Base-by-base conservation (phyloP, 2,329 filamentous ascomycete species). In the Aspergillus hortae region DNA sequence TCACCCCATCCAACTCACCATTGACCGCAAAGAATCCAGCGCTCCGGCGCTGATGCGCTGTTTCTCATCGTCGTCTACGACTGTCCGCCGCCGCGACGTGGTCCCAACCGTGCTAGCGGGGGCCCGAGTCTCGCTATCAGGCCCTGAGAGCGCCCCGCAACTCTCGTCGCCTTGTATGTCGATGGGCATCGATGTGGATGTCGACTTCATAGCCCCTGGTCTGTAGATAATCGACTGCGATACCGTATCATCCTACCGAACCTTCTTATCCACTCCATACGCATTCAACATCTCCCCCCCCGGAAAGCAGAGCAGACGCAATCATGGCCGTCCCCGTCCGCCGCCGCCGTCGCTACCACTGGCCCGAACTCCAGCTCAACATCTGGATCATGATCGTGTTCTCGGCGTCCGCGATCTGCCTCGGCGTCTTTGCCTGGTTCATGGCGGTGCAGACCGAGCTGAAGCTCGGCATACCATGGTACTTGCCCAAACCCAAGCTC, bases 321-420 rank as follows among this genome's bases (percentile, higher is more conserved):
- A 23, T 23, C 23, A 74, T 71, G 67, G 60, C 67, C 40, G 57
- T 68, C 43, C 53, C 63, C 50, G 61, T 69, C 52, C 65, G 64
- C 44, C 68, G 67, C 27, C 70, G 73, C 17, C 70, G 73, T 17
- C 70, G 78, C 61, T 86, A 85, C 72, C 80, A 78, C 71, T 87
- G 83, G 83, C 83, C 83, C 2, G 82, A 86, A 67, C 73, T 81
- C 45, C 82, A 85, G 61, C 76, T 87, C 58, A 85, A 86, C 62
- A 69, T 84, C 61, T 87, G 83, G 83, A 80, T 82, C 48, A 79
- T 86, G 59, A 73, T 85, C 58, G 83, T 86, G 66, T 74, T 86
- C 14, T 79, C 77, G 1, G 78, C 79, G 2, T 81, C 81, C 10
- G 76, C 80, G 23, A 78, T 78, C 48, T 78, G 83, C 49, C 70